Evolutionary conservation across 129 eudicot genomes (phyloP).

Genomic region (Flaveria linearis): DNA sequence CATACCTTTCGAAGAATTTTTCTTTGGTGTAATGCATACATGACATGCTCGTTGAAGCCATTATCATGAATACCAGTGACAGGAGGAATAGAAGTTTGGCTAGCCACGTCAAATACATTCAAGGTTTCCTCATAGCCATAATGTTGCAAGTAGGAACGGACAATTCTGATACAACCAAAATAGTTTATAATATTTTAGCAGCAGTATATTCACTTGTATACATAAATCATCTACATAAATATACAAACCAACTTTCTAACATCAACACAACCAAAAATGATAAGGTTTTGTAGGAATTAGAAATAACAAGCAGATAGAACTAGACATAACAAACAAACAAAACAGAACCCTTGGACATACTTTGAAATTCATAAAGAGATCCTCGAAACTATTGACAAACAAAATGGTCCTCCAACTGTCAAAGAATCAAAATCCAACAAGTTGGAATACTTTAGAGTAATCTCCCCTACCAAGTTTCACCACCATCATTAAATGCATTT

Average conservation of each 20-base stretch:
- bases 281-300: not conserved
- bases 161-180: conserved; percentile 55
- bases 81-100: conserved; percentile 64
- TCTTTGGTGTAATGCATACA: conserved; percentile 60
- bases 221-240: conserved; percentile 3
- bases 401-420: not conserved
- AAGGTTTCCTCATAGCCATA: conserved; percentile 97
- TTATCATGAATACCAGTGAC: conserved; percentile 50
- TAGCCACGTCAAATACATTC: conserved; percentile 62
- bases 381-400: not conserved
- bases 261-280: not conserved
- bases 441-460: no score
- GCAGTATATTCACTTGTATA: conserved; percentile 7
- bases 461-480: not conserved
- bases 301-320: not conserved
- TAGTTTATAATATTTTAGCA: conserved; percentile 8
- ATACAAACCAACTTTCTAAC: conserved; percentile 5
- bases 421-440: conserved; percentile 6
- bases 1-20: conserved; percentile 84
- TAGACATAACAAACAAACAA: not conserved
- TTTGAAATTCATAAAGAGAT: not conserved
- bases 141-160: conserved; percentile 84
- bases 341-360: not conserved
- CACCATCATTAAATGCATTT: not conserved
- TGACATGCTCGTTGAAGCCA: conserved; percentile 54